Percentiles rank a stretch among this genome's conserved stretches.
Conservation (phyloP, 2,329 filamentous ascomycete species). For the Plectosphaerella cucumerina region DNA sequence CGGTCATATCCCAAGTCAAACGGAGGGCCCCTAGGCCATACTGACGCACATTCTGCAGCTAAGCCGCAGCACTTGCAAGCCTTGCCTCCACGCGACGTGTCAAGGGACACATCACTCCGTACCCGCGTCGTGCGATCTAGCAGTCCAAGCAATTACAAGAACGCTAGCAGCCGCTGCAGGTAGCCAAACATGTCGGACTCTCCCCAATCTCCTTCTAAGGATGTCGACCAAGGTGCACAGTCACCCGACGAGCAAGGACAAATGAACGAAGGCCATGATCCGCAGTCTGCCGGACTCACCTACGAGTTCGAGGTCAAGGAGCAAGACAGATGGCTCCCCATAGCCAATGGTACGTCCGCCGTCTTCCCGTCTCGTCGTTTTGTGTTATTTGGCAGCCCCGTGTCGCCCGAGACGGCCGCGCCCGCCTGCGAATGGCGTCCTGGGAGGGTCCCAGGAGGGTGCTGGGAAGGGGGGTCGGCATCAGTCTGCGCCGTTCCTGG, state of each 20-base stretch:
- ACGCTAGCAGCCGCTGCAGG: constrained; percentile 61
- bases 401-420: too few species aligned
- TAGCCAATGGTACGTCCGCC: constrained; percentile 94
- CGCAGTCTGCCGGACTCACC: constrained; percentile 69
- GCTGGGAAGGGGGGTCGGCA: too few species aligned
- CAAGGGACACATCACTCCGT: constrained; percentile 55
- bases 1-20: constrained; percentile 5
- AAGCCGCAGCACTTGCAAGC: constrained; percentile 48
- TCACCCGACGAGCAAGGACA: constrained; percentile 91
- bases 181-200: constrained; percentile 88
- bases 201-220: constrained; percentile 84
- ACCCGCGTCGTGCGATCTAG: constrained; percentile 51
- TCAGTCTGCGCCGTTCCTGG: too few species aligned
- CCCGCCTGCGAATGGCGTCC: too few species aligned
- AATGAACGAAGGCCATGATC: constrained; percentile 84
- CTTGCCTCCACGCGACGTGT: constrained; percentile 57
- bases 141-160: constrained; percentile 54
- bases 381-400: too few species aligned
- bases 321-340: constrained; percentile 98
- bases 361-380: constrained; percentile 16
- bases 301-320: constrained; percentile 99
- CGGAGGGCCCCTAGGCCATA: constrained; percentile 23
- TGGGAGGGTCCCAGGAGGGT: too few species aligned
- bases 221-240: constrained; percentile 89
- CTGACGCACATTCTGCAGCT: constrained; percentile 56